Evolutionary conservation across 305 asterid species (phyloP), one percentile per base, ranked within the genome.

Genomic region (Andrographis paniculata): DNA sequence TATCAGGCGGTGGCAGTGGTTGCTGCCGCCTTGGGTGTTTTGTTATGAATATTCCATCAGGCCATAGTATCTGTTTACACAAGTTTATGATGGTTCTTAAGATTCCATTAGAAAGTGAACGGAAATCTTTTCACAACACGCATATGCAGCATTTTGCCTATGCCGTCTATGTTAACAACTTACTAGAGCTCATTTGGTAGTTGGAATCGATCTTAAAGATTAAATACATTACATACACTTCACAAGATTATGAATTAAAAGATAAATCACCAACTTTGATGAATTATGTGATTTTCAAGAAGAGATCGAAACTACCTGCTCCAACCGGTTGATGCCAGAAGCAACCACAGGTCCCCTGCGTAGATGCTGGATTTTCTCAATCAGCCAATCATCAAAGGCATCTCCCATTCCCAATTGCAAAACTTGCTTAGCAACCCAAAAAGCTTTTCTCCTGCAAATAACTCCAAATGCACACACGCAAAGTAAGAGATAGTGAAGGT

Each of bases 351-450:
- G 71, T 17, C 95, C 95, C 77, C 70, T 76, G 15, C 95, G 89
- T 53, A 91, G 75, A 67, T 57, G 61, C 74, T 79, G 96, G 68
- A 91, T 84, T 75, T 87, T 87, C 69, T 66, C 96, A 58, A 87
- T 79, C 72, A 91, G 66, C 99, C 99, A 91, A 75, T 91, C 99
- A 74, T 91, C 96, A 53, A 91, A 76, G 53, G 99, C 99, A 71
- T 91, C 99, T 30, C 96, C 95, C 99, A 91, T 91, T 60, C 99
- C 99, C 77, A 91, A 70, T 52, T 87, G 99, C 51, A 91, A 65
- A 61, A 87, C 87, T 76, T 87, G 99, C 62, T 91, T 91, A 40
- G 94, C 99, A 50, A 83, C 93, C 99, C 99, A 91, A 55, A 91
- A 82, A 56, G 96, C 96, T 68, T 84, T 77, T 67, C 96, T 84